phyloP scores from a whole-genome alignment of 2,329 filamentous ascomycete genomes.

The Chaetomiaceae sp. region DNA sequence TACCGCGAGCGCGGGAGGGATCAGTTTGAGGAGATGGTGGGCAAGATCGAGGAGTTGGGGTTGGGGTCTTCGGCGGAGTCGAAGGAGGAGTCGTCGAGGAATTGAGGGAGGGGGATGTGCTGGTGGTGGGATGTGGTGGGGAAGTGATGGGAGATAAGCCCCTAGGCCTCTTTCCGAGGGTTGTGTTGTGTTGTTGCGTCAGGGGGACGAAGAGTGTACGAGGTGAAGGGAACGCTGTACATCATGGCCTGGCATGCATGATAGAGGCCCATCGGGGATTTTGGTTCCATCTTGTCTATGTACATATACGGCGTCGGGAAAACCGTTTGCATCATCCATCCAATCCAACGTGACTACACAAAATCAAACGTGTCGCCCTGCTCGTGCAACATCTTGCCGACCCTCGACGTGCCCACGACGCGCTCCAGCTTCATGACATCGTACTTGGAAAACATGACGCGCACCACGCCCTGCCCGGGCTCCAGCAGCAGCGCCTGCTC shows the following conservation, averaged over 20 bases:
- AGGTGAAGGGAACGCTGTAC: not conserved
- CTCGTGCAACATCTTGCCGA: constrained; percentile 77
- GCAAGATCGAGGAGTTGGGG: constrained; percentile 32
- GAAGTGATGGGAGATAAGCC: no score
- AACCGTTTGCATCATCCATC: constrained; percentile 5
- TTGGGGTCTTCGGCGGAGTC: constrained; percentile 19
- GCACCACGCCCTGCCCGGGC: constrained; percentile 54
- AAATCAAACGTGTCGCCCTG: constrained; percentile 93
- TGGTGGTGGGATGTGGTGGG: no score
- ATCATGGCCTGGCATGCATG: constrained; percentile 3
- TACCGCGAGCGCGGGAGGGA: constrained; percentile 62
- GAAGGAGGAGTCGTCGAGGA: no score
- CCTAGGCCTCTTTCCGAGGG: no score
- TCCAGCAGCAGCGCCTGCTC: constrained; percentile 50
- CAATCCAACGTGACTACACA: constrained; percentile 46
- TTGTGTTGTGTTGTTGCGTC: no score
- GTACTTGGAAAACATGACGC: constrained; percentile 75
- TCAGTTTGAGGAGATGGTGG: constrained; percentile 61
- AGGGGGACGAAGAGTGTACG: no score
- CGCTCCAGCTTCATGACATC: constrained; percentile 85
- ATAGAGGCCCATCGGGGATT: not conserved
- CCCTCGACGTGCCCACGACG: constrained; percentile 73
- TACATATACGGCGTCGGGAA: not conserved
- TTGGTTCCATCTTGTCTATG: not conserved
- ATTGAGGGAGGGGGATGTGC: no score